Percentiles rank a stretch among this genome's conserved stretches.
Conservation (phyloP, 2,329 filamentous ascomycete species). For the Colletotrichum cereale region DNA sequence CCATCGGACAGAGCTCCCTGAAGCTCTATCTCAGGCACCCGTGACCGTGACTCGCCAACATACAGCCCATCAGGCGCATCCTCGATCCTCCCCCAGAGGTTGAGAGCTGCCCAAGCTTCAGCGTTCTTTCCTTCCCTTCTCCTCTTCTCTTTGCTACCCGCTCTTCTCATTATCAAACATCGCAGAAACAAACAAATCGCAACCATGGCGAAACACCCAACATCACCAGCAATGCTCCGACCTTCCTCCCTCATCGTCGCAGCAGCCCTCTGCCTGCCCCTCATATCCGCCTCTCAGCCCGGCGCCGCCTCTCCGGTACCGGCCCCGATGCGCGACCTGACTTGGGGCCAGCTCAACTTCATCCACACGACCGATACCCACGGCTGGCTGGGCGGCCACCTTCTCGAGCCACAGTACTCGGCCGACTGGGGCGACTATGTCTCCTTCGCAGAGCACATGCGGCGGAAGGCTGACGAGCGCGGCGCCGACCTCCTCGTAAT, state of each 20-base stretch:
- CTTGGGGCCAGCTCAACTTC: slow-evolving; percentile 96
- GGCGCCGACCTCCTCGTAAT: slow-evolving; percentile 91
- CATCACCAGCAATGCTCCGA: slow-evolving; percentile 23
- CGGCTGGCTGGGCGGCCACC: slow-evolving; percentile 94
- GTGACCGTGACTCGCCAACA: slow-evolving; percentile 37
- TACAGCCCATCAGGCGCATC: slow-evolving; percentile 6
- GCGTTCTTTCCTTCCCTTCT: not conserved
- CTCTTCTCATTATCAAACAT: not conserved
- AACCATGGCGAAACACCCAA: slow-evolving; percentile 14
- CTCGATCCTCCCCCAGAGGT: not conserved
- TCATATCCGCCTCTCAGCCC: slow-evolving; percentile 74
- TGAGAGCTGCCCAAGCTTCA: slow-evolving; percentile 1
- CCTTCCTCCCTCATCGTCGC: slow-evolving; percentile 21
- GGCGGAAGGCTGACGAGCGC: slow-evolving; percentile 79
- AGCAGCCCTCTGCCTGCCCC: slow-evolving; percentile 49
- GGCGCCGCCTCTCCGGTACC: slow-evolving; percentile 81
- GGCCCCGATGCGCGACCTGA: slow-evolving; percentile 84
- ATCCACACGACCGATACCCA: slow-evolving; percentile 97
- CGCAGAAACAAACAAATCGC: not conserved
- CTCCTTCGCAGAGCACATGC: slow-evolving; percentile 89
- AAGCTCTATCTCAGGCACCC: slow-evolving; percentile 32
- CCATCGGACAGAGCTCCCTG: slow-evolving; percentile 12
- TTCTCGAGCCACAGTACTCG: slow-evolving; percentile 93
- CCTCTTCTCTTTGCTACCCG: not conserved
- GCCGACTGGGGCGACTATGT: slow-evolving; percentile 99